Conservation (phyloP, 2,329 filamentous ascomycete species). For the Xylaria sp. region DNA sequence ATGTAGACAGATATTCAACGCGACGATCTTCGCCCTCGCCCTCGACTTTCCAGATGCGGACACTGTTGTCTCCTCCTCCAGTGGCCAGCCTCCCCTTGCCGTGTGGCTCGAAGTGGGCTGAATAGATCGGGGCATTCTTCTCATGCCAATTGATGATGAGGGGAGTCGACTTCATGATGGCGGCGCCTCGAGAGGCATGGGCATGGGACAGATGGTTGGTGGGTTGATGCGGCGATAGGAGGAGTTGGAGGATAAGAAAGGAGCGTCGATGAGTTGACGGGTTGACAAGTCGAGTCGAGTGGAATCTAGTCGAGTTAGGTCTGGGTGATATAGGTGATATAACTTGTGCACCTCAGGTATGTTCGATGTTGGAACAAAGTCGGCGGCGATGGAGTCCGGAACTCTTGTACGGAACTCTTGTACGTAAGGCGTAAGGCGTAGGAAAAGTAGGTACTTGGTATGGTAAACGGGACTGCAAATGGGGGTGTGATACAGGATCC, state of each 20-base stretch:
- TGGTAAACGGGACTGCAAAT: not conserved
- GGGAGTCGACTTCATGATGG: constrained; percentile 91
- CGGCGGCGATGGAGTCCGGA: constrained; percentile 2
- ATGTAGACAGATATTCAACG: constrained; percentile 89
- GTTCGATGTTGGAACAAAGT: not conserved
- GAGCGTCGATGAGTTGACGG: not conserved
- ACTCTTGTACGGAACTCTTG: not conserved
- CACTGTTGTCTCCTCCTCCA: constrained; percentile 94
- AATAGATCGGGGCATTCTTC: constrained; percentile 96
- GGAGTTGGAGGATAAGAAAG: not conserved
- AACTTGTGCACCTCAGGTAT: not conserved
- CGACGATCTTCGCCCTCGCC: constrained; percentile 84
- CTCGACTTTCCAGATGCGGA: constrained; percentile 92
- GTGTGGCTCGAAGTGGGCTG: constrained; percentile 92
- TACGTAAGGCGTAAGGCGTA: constrained; percentile 1
- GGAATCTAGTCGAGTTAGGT: not conserved
- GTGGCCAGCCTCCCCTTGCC: constrained; percentile 93
- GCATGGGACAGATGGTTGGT: constrained; percentile 27
- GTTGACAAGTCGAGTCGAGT: not conserved
- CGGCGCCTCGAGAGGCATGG: constrained; percentile 42
- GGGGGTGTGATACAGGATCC: constrained; percentile 22
- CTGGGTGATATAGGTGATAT: not conserved
- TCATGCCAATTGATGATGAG: constrained; percentile 99
- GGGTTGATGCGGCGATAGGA: constrained; percentile 19
- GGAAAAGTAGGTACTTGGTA: not conserved